Base-by-base conservation (phyloP, 2,329 filamentous ascomycete genomes). In the Pestalotiopsis sp. region DNA sequence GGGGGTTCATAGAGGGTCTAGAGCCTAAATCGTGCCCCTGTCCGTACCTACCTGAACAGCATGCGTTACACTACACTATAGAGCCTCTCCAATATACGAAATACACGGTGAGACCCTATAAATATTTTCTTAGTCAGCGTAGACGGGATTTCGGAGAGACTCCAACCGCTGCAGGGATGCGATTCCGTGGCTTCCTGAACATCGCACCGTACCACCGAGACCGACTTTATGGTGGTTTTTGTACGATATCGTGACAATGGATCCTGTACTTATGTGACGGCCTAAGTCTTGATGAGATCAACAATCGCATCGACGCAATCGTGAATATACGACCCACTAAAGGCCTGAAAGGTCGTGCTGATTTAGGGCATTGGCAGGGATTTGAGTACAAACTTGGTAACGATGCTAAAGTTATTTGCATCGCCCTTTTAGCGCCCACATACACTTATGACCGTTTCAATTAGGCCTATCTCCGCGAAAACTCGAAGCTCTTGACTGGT, bases 381-480 rank as follows among this genome's bases (percentile, higher is more conserved):
- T 1, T 52, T 64, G 38, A 64, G 41, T 3, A 20, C 39, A 56
- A 49, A 65, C 38, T 65, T 56, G 39, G 62, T 65, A 2, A 56
- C 62, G 4, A 65, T 20, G 1, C 62, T 41, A n/a, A 65, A 36
- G 23, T 56, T 56, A 14, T 49, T 56, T 13, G 27, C 41, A 9
- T 38, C 62, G n/a, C 62, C 62, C n/a, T 65, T 65, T 64, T 1
- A 64, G n/a, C n/a, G 38, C 39, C 39, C 39, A 64, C 9, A 56
- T 84, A 82, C 75, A 75, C 77, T 4, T 84, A 83, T 71, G 80
- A 83, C 73, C 70, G 80, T 66, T 73, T 87, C 67, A 86, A 87
- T 72, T 81, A 82, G 36, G 82, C 82, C 1, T 87, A 83, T 72
- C 79, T 81, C 4, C 87, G 86, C 74, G 81, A 85, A 71, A 87